Evolutionary conservation across 352 stramenopile species (phyloP).

Genomic region (Lagenidium sp.): DNA sequence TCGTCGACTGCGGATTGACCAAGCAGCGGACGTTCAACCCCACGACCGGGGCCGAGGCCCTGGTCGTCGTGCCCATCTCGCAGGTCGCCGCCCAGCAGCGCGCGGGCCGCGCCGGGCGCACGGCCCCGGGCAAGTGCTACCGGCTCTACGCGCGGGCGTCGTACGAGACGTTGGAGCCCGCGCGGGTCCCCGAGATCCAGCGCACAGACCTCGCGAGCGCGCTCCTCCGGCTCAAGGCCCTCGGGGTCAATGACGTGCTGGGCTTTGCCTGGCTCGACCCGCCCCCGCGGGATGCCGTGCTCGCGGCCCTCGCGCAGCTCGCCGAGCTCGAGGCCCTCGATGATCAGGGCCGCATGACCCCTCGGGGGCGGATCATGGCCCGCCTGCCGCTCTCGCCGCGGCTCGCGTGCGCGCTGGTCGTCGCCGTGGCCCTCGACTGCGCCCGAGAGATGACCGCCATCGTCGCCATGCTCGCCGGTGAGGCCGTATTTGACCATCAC

Average conservation of each 20-base stretch:
- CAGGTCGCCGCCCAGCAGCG: conserved; percentile 92
- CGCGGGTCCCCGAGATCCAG: conserved; percentile 98
- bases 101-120: conserved; percentile 93
- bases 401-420: conserved; percentile 51
- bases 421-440: conserved; percentile 48
- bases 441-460: conserved; percentile 53
- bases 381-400: conserved; percentile 79
- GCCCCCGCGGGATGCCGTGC: conserved; percentile 52
- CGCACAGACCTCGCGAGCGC: conserved; percentile 91
- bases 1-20: conserved; percentile 71
- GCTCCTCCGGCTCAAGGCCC: conserved; percentile 86
- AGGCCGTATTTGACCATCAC: conserved; percentile 57
- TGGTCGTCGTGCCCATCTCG: conserved; percentile 94
- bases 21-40: conserved; percentile 93
- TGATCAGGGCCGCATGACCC: conserved; percentile 33
- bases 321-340: conserved; percentile 59
- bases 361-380: conserved; percentile 69
- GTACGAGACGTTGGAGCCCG: conserved; percentile 94
- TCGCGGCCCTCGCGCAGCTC: conserved; percentile 74
- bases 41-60: conserved; percentile 55
- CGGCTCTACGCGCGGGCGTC: conserved; percentile 97
- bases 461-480: conserved; percentile 79
- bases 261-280: conserved; percentile 62
- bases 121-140: conserved; percentile 96
- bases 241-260: conserved; percentile 67